Conservation (phyloP, 306 rosid species). For the Dalbergia oliveri region DNA sequence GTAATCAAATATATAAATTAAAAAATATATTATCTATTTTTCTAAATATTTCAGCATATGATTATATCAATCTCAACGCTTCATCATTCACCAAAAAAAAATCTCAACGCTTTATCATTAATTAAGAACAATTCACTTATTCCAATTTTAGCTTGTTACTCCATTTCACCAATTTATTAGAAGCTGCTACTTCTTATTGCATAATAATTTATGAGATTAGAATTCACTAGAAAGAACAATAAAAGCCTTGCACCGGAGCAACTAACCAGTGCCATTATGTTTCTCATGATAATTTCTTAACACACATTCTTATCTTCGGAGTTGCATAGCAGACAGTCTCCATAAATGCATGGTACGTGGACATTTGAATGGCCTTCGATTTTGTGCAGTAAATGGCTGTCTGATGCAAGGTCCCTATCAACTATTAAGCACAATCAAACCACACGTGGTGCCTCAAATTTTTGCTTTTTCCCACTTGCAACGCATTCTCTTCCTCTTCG, state of each 20-base stretch:
- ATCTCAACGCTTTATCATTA: too few relatives aligned
- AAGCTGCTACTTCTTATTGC: not conserved
- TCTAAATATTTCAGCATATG: too few relatives aligned
- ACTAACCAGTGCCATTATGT: too few relatives aligned
- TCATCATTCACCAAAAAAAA: too few relatives aligned
- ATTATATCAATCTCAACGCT: too few relatives aligned
- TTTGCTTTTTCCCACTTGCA: not conserved
- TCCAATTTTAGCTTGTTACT: too few relatives aligned
- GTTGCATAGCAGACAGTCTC: conserved; percentile 39
- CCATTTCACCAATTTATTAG: not conserved
- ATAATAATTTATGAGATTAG: not conserved
- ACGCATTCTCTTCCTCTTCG: not conserved
- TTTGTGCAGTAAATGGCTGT: conserved; percentile 34
- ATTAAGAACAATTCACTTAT: too few relatives aligned
- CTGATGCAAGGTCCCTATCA: conserved; percentile 44
- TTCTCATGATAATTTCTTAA: too few relatives aligned
- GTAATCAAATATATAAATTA: too few relatives aligned
- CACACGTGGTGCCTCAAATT: not conserved
- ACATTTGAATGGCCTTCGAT: conserved; percentile 26
- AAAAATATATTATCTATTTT: too few relatives aligned
- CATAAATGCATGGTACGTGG: conserved; percentile 49
- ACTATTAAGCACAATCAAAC: conserved; percentile 15
- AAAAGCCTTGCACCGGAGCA: too few relatives aligned
- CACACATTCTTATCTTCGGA: conserved; percentile 22
- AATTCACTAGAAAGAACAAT: too few relatives aligned